Evolutionary conservation across 768 basidiomycete genomes (phyloP).

Genomic region (Kockovaella imperatae): DNA sequence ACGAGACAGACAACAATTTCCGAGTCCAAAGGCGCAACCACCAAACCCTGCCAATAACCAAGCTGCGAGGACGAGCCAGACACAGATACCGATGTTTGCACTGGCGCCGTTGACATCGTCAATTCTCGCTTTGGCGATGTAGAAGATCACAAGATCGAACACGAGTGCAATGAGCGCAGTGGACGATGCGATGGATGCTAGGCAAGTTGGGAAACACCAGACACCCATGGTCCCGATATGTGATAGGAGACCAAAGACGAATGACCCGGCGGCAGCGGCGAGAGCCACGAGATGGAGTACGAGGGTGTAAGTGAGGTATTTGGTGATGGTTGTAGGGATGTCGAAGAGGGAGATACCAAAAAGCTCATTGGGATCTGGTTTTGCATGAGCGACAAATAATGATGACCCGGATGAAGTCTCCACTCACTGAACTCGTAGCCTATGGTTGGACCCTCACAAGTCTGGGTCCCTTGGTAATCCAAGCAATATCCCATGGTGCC

Average conservation of each 20-base stretch:
- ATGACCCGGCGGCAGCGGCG: constrained; percentile 59
- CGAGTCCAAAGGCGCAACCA: constrained; percentile 78
- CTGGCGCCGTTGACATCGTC: constrained; percentile 62
- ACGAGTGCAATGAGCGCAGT: constrained; percentile 79
- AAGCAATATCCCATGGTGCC: constrained; percentile 87
- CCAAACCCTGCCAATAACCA: constrained; percentile 52
- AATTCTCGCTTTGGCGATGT: constrained; percentile 77
- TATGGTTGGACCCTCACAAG: constrained; percentile 69
- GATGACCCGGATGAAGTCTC: background rate
- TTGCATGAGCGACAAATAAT: background rate
- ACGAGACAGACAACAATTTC: constrained; percentile 67
- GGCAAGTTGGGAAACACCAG: constrained; percentile 42
- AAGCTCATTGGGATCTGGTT: constrained; percentile 68
- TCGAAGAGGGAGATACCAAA: constrained; percentile 62
- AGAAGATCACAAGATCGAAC: constrained; percentile 86
- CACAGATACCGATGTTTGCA: constrained; percentile 63
- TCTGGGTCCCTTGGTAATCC: constrained; percentile 40
- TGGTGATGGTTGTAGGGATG: constrained; percentile 70
- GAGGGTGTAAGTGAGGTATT: constrained; percentile 92
- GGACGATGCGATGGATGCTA: constrained; percentile 60
- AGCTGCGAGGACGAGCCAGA: constrained; percentile 42
- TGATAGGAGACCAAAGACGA: constrained; percentile 76
- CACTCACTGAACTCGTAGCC: constrained; percentile 75
- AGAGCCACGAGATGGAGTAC: constrained; percentile 87
- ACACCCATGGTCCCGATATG: constrained; percentile 72